A percentile compares a stretch with the other conserved stretches of the same genome.
These are phyloP conservation scores for Daldinia grandis DNA, from an alignment of 495 filamentous ascomycete genomes.

Conservation along the genomic window DNA sequence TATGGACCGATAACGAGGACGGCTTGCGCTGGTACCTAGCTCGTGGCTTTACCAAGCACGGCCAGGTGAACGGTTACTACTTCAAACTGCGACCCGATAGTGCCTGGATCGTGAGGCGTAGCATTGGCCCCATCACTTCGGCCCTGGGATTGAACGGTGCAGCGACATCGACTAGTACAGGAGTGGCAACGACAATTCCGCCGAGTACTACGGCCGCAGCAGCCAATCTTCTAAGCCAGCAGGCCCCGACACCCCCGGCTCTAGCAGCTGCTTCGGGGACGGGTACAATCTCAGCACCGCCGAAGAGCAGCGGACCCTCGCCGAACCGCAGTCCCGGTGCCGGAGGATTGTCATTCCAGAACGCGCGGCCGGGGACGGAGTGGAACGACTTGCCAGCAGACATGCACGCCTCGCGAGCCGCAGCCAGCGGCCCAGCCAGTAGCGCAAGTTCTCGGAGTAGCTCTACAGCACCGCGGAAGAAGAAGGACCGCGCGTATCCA, in stretches of 20 bases:
- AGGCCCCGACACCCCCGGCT: conserved; percentile 2
- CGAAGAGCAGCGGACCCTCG: conserved; percentile 24
- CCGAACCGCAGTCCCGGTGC: conserved; percentile 32
- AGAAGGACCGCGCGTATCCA: conserved; percentile 60
- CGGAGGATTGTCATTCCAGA: conserved; percentile 58
- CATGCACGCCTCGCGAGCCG: conserved; percentile 47
- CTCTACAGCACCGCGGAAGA: conserved; percentile 53
- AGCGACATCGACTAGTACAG: not conserved
- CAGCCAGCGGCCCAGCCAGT: conserved; percentile 42
- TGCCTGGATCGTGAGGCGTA: conserved; percentile 74
- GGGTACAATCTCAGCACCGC: conserved; percentile 8
- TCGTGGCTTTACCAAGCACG: conserved; percentile 74
- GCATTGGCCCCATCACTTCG: conserved; percentile 30
- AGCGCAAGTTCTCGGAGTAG: conserved; percentile 59
- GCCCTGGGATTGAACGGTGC: not conserved
- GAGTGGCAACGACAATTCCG: not conserved
- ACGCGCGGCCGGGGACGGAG: conserved; percentile 59
- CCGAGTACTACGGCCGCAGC: conserved; percentile 45
- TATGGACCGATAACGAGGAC: conserved; percentile 91
- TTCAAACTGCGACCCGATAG: conserved; percentile 79
- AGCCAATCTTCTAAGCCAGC: conserved; percentile 41
- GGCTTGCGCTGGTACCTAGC: conserved; percentile 84
- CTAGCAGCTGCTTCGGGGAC: not conserved
- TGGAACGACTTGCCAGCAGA: conserved; percentile 66
- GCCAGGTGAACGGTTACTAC: conserved; percentile 78